Base-by-base conservation (phyloP, 768 basidiomycete genomes). In the Suillus plorans region DNA sequence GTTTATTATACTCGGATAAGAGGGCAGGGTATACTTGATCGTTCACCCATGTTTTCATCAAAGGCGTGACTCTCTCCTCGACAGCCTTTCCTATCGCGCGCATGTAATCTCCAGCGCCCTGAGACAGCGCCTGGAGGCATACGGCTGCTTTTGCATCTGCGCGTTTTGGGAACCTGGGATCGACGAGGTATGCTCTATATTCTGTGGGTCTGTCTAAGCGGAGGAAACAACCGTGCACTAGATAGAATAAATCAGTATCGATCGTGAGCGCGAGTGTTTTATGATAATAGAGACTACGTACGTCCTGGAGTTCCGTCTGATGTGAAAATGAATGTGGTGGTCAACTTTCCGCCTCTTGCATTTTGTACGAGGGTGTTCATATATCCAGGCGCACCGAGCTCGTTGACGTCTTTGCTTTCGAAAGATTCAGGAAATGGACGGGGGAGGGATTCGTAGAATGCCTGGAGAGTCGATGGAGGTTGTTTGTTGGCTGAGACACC, bases 81-180 rank as follows among this genome's bases (percentile, higher is more conserved):
- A 82, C 68, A 20, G 50, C 78, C 13, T 75, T 74, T 20, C 74
- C 73, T 41, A 87, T 72, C 5, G 74, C 71, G 20, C 84, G 85
- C 52, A 89, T 82, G 67, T 87, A 86, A 25, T 80, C 74, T 6
- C 86, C 86, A 12, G 87, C 77, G 10, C 86, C 87, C 66, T 86
- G 81, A 3, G 87, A 85, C 72, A 91, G 84, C 0, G 89, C 90
- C 18, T 85, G 77, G 28, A 92, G 73, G 65, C 84, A 86, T 3
- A 85, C 90, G 0, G 90, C 91, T 0, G 82, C 80, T 72, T 88
- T 90, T n/a, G 89, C 90, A 61, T 91, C 89, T 0, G 77, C 74
- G 4, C 85, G 85, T 69, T 85, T 88, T 2, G 79, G 68, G 67
- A 91, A 91, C 18, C 79, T 78, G 0, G 86, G 78, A n/a, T 90